These are phyloP conservation scores for Botrytis sinoallii DNA, from an alignment of 2,329 filamentous ascomycete species.

Conservation along the genomic window DNA sequence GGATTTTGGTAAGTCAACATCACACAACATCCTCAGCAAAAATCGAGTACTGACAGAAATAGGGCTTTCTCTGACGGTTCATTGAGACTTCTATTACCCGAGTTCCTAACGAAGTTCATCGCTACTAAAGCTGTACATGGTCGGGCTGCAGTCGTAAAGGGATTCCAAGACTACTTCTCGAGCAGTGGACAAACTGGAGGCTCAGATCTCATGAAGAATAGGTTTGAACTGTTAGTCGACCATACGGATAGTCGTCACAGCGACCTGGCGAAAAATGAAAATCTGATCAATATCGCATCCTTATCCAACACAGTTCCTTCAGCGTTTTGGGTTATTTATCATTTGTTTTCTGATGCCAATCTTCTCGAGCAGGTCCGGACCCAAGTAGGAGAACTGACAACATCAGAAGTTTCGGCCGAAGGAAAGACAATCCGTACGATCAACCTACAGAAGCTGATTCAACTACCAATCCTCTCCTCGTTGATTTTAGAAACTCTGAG, in stretches of 20 bases:
- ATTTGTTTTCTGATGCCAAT: not conserved
- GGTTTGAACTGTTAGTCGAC: not conserved
- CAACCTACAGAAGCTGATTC: not conserved
- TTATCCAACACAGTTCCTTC: constrained; percentile 12
- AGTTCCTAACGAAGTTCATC: not conserved
- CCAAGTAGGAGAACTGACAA: constrained; percentile 5
- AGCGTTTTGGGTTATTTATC: constrained; percentile 9
- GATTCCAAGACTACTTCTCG: not conserved
- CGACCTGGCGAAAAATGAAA: constrained; percentile 10
- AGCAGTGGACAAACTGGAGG: not conserved
- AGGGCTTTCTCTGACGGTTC: constrained; percentile 8
- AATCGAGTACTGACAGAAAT: not conserved
- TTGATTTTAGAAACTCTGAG: constrained; percentile 2
- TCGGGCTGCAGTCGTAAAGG: not conserved
- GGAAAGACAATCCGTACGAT: not conserved
- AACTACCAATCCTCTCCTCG: not conserved
- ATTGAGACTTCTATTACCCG: constrained; percentile 6
- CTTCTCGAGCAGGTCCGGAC: not conserved
- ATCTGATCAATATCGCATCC: not conserved
- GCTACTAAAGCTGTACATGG: constrained; percentile 2
- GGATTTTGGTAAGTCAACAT: constrained; percentile 13
- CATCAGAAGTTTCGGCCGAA: not conserved
- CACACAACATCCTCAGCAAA: no score
- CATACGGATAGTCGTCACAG: not conserved
- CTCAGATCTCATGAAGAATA: constrained; percentile 1